These are phyloP conservation scores for Phanerochaete sordida DNA, from an alignment of 768 basidiomycete species.

Conservation along the genomic window DNA sequence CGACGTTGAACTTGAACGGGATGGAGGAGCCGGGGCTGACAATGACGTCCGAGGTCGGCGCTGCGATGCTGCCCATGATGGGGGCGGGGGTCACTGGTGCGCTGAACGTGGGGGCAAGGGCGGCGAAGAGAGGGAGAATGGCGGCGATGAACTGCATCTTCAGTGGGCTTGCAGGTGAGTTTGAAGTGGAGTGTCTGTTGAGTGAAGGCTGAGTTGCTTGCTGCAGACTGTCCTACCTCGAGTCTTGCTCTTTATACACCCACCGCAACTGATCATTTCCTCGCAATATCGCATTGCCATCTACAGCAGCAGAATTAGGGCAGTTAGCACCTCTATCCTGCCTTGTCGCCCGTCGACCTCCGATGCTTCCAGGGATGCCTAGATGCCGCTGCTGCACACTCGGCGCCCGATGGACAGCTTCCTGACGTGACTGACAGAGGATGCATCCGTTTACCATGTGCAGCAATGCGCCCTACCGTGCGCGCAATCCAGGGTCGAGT, in stretches of 20 bases:
- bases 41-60: not conserved
- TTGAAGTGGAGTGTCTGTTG: not conserved
- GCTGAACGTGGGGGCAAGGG: not conserved
- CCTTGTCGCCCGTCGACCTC: not conserved
- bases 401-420: not conserved
- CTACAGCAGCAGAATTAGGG: not conserved
- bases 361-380: not conserved
- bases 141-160: constrained; percentile 8
- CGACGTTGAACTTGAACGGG: constrained; percentile 7
- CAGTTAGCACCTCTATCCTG: not conserved
- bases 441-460: not conserved
- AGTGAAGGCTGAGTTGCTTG: not conserved
- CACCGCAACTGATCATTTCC: not conserved
- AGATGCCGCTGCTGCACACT: not conserved
- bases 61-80: constrained; percentile 10
- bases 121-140: constrained; percentile 4
- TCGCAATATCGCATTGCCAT: not conserved
- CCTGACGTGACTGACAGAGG: not conserved
- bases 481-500: too few relatives aligned
- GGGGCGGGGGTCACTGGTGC: constrained; percentile 12
- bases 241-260: not conserved
- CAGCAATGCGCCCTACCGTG: too few relatives aligned
- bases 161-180: not conserved
- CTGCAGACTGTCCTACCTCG: not conserved
- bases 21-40: not conserved